Base-by-base conservation (phyloP, 1,284 basidiomycete species). In the Leucoagaricus sp. region DNA sequence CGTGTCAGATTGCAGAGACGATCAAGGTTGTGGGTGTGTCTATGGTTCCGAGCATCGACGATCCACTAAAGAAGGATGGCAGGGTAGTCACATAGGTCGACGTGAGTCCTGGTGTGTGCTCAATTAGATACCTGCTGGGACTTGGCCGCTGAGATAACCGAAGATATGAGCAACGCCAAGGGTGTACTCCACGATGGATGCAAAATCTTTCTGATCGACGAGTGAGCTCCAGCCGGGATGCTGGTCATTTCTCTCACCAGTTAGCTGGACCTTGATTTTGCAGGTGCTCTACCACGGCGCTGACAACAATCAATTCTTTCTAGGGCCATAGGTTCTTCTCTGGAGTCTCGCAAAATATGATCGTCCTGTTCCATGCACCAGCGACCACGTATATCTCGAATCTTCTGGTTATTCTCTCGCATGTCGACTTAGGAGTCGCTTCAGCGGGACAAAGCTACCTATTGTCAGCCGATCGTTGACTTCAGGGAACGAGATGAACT, bases 181-280 rank as follows among this genome's bases (percentile, higher is more conserved):
- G 75, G 78, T 1, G 65, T 63, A 17, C 56, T 83, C 51, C 75
- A 81, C 53, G 77, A 81, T 15, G 81, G 74, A 2, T 82, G 80
- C 55, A 64, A 71, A 4, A 72, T 75, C 0, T 71, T 76, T 54
- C 59, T 83, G 42, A 72, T 83, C 55, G 80, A 82, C 63, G 72
- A 75, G 80, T 80, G 41, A 34, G 77, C 64, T 3, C 9, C 26
- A 17, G 17, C 7, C 3, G 19, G 19, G 41, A 42, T 6, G 23
- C 19, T 42, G 36, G 9, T 13, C 13, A 38, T 38, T 15, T 5
- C 8, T 6, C 13, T 10, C 15, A 13, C 17, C 15, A 38, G 36
- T n/a, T n/a, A n/a, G n/a, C n/a, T n/a, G n/a, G n/a, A n/a, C n/a
- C n/a, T n/a, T 36, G 19, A 12, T 29, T 41, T 58, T 7, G 33